phyloP scores from a whole-genome alignment of 345 rosid species.

The Eucalyptus erythrocorys region DNA sequence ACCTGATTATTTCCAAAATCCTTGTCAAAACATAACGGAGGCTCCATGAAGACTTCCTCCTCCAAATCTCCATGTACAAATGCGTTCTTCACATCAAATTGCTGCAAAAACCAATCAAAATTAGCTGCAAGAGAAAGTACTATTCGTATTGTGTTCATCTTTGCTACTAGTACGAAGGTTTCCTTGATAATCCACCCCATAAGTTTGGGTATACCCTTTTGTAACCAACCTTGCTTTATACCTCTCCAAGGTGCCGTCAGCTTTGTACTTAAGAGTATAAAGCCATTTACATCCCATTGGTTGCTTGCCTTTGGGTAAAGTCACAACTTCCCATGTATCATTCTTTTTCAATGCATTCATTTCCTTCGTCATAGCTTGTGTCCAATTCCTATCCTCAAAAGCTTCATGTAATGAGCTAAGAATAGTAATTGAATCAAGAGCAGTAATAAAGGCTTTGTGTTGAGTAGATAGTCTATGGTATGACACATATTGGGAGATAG shows the following conservation, averaged over 20 bases:
- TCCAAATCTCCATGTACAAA: too few relatives aligned
- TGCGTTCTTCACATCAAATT: too few relatives aligned
- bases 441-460: neutral
- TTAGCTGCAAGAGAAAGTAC: too few relatives aligned
- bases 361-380: neutral
- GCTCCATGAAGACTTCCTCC: too few relatives aligned
- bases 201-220: neutral
- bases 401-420: too few relatives aligned
- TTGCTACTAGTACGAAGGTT: neutral
- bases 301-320: neutral
- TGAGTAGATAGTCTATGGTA: neutral
- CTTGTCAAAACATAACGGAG: too few relatives aligned
- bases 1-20: too few relatives aligned
- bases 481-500: neutral
- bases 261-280: neutral
- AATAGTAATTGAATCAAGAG: neutral
- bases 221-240: neutral
- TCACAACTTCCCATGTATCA: neutral
- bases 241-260: neutral
- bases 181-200: neutral
- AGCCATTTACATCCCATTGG: neutral
- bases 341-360: neutral
- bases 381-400: too few relatives aligned
- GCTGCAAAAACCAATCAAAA: too few relatives aligned
- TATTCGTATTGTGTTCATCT: neutral